Evolutionary conservation across 164 flowering plant species (phyloP), one percentile per base, ranked within the genome.

Genomic region (Malania oleifera): DNA sequence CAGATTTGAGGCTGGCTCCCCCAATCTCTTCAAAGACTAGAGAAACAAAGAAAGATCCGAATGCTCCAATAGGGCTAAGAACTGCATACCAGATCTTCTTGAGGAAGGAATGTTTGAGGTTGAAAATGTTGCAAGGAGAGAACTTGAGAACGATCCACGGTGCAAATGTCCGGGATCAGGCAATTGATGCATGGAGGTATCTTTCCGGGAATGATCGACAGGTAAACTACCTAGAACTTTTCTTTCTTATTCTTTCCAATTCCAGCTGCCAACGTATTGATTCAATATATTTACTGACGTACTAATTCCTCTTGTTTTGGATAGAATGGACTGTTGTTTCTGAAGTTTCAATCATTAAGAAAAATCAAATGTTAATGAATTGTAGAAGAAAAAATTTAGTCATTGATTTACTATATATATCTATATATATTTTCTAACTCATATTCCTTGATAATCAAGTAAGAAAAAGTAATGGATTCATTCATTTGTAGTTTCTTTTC

Each of bases 41-140:
- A 13, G 60, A 20, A 37, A 35, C 1, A 17, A 73, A 56, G 40
- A 60, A 57, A 62, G 66, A 67, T 5, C 67, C 56, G 7, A 26
- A 44, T 38, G 72, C 67, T 35, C 79, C 72, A 0, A 39, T 13
- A 50, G 45, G 65, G 54, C 13, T 37, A 9, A 71, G 74, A 48
- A 73, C 28, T 43, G 62, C 74, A 7, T 77, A 70, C 53, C 75
- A 64, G 25, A 26, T 75, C 31, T 77, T 73, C 64, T 45, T 70
- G 24, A 45, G 26, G 15, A 29, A 59, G 62, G 77, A 77, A 60
- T 67, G 67, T 59, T 55, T 52, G 11, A 61, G 69, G 23, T 43
- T 75, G 26, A 77, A 65, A 66, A 58, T 54, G 52, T 51, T 62
- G 27, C 66, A 59, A 19, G 73, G 70, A 18, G 68, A 60, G 62